Percentiles rank a stretch among this genome's conserved stretches.
Conservation (phyloP, 305 asterid species). For the Fraxinus velutina region DNA sequence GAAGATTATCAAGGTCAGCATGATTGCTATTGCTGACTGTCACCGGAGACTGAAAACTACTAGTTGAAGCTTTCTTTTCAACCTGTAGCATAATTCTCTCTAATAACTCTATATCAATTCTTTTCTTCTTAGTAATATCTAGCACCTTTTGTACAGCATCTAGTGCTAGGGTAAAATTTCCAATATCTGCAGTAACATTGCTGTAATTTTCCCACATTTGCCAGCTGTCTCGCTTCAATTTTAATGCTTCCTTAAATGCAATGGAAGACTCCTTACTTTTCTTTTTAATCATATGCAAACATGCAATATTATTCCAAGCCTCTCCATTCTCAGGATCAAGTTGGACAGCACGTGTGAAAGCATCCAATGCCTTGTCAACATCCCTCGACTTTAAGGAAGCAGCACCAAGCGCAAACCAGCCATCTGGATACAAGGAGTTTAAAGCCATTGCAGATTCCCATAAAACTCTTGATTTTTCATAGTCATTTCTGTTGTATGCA, state of each 20-base stretch:
- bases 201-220: slow-evolving; percentile 98
- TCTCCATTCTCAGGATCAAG: slow-evolving; percentile 97
- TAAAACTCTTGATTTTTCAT: slow-evolving; percentile 60
- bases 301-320: slow-evolving; percentile 97
- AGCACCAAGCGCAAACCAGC: slow-evolving; percentile 98
- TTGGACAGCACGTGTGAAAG: slow-evolving; percentile 84
- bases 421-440: slow-evolving; percentile 83
- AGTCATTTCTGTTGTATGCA: slow-evolving; percentile 82
- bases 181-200: slow-evolving; percentile 83
- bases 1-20: slow-evolving; percentile 15
- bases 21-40: slow-evolving; percentile 12
- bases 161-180: slow-evolving; percentile 68
- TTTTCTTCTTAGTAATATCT: slow-evolving; percentile 58
- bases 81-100: slow-evolving; percentile 64
- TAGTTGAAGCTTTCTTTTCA: slow-evolving; percentile 41
- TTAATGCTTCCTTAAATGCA: slow-evolving; percentile 92
- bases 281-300: slow-evolving; percentile 81
- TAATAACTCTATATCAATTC: slow-evolving; percentile 50
- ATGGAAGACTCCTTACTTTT: slow-evolving; percentile 75
- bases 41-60: slow-evolving; percentile 20
- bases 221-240: slow-evolving; percentile 90
- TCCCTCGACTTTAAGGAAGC: slow-evolving; percentile 83
- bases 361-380: slow-evolving; percentile 83
- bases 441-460: slow-evolving; percentile 94
- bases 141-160: slow-evolving; percentile 73